phyloP scores from a whole-genome alignment of 1,284 basidiomycete genomes.

The Lentinula novae-zelandiae region DNA sequence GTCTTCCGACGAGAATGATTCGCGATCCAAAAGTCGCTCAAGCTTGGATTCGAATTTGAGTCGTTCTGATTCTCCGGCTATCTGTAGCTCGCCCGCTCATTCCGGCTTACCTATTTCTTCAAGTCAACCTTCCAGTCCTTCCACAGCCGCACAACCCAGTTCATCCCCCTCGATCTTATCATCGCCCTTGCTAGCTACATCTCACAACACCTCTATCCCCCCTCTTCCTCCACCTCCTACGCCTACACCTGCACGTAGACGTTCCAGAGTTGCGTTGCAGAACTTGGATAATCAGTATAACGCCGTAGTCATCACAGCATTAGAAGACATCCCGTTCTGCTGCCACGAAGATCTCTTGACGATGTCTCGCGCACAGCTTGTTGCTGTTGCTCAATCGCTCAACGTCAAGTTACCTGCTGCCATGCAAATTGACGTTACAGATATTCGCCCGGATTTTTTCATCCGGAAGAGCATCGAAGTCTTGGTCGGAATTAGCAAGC shows the following conservation, averaged over 20 bases:
- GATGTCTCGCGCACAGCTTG: constrained; percentile 45
- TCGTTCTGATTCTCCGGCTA: constrained; percentile 19
- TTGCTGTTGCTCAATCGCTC: constrained; percentile 39
- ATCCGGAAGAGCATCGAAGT: constrained; percentile 47
- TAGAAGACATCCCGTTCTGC: constrained; percentile 50
- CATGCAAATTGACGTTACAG: constrained; percentile 39
- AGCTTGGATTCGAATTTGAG: constrained; percentile 15
- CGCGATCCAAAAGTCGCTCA: constrained; percentile 7
- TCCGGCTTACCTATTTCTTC: neutral
- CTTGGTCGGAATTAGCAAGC: constrained; percentile 37
- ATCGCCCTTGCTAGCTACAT: neutral
- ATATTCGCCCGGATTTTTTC: constrained; percentile 28
- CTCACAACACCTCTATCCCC: neutral
- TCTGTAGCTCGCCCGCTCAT: neutral
- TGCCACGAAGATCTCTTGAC: constrained; percentile 59
- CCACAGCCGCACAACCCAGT: neutral
- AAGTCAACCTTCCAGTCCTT: constrained; percentile 3
- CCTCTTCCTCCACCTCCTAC: neutral
- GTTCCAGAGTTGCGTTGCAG: constrained; percentile 39
- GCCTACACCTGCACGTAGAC: neutral
- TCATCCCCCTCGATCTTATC: neutral
- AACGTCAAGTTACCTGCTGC: constrained; percentile 45
- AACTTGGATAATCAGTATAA: constrained; percentile 46
- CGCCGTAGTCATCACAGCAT: constrained; percentile 52
- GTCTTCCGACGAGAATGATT: constrained; percentile 2